Conservation (phyloP, 139 green algal genomes). For the Chlamydomonas schloesseri region DNA sequence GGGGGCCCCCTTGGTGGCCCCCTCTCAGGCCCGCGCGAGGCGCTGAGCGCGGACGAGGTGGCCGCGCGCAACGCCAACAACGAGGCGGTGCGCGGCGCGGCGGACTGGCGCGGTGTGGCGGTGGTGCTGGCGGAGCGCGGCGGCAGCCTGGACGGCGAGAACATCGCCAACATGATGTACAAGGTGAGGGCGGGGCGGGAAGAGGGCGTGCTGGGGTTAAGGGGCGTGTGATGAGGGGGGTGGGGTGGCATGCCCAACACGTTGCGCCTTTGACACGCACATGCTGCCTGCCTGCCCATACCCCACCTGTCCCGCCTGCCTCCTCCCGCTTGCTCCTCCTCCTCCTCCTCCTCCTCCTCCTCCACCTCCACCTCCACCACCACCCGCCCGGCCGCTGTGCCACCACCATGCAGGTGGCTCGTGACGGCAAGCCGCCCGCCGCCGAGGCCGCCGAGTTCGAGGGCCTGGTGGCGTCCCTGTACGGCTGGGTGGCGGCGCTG, state of each 20-base stretch:
- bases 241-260: no score
- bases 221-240: no score
- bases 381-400: no score
- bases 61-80: conserved; percentile 14
- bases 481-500: conserved; percentile 36
- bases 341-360: background rate
- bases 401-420: conserved; percentile 31
- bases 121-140: conserved; percentile 26
- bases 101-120: conserved; percentile 24
- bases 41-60: background rate
- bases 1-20: background rate
- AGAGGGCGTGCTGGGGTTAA: no score
- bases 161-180: conserved; percentile 32
- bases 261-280: no score
- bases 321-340: no score
- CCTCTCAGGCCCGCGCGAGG: conserved; percentile 25
- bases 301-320: no score
- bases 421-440: background rate
- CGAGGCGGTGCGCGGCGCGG: conserved; percentile 7
- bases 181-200: conserved; percentile 16
- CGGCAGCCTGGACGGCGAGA: conserved; percentile 38
- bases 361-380: no score
- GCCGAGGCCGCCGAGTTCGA: conserved; percentile 17
- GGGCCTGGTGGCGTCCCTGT: conserved; percentile 37
- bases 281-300: no score